phyloP scores from a whole-genome alignment of 257 asterid species.

The Capsicum pubescens region DNA sequence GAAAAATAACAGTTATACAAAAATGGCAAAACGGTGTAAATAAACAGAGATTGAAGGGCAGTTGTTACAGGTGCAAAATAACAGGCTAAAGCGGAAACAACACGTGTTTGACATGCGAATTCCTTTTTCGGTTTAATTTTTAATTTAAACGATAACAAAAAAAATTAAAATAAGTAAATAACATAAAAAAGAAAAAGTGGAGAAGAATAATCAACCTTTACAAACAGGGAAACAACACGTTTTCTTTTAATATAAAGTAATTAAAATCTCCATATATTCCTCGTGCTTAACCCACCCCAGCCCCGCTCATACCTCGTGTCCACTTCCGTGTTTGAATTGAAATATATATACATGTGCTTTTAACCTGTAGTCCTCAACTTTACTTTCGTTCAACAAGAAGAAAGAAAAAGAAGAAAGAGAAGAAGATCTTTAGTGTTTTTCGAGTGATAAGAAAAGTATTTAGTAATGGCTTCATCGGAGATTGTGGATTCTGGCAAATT shows the following conservation, averaged over 20 bases:
- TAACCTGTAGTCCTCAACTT: background rate
- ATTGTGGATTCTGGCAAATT: conserved; percentile 55
- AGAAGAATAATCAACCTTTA: background rate
- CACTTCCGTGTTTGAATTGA: conserved; percentile 2
- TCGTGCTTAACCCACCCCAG: conserved; percentile 49
- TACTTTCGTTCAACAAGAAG: background rate
- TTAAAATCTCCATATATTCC: conserved; percentile 53
- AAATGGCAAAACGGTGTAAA: conserved; percentile 35
- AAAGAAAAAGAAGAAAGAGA: background rate
- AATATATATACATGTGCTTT: conserved; percentile 21
- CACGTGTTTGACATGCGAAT: conserved; percentile 57
- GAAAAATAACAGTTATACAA: background rate
- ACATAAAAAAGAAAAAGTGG: background rate
- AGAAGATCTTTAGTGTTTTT: background rate
- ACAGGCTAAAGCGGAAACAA: conserved; percentile 40
- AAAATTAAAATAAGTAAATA: background rate
- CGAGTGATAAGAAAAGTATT: background rate
- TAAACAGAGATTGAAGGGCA: conserved; percentile 5
- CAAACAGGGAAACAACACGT: conserved; percentile 11
- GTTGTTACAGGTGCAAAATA: background rate
- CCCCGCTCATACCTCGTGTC: background rate
- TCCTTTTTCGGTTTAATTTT: background rate
- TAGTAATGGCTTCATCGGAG: conserved; percentile 54
- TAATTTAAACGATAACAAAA: background rate
- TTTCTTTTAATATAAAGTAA: background rate